Evolutionary conservation across 345 rosid genomes (phyloP).

Genomic region (Populus nigra): DNA sequence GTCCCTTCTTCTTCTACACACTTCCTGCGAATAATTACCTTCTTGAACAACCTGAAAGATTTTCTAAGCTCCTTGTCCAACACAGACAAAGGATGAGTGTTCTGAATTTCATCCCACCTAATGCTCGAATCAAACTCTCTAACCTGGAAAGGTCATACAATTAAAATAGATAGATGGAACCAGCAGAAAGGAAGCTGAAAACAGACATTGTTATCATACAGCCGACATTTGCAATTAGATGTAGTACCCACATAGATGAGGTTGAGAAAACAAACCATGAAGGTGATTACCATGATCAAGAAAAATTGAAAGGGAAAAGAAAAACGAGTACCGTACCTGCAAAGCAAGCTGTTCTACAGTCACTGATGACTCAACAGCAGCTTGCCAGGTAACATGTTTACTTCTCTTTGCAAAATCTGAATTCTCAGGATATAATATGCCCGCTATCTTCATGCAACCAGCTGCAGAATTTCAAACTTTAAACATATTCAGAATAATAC

Average conservation of each 20-base stretch:
- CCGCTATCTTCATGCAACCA: conserved; percentile 66
- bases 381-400: conserved; percentile 75
- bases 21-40: conserved; percentile 78
- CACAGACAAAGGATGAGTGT: conserved; percentile 48
- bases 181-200: not conserved
- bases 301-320: not conserved
- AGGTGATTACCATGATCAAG: not conserved
- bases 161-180: conserved; percentile 7
- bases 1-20: conserved; percentile 47
- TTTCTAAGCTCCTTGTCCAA: conserved; percentile 72
- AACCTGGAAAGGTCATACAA: conserved; percentile 52
- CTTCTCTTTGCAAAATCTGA: conserved; percentile 85
- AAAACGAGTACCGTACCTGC: conserved; percentile 47
- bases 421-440: conserved; percentile 79
- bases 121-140: conserved; percentile 78
- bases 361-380: conserved; percentile 84
- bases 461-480: conserved; percentile 59
- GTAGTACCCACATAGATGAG: not conserved
- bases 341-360: conserved; percentile 83
- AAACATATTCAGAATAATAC: conserved; percentile 41
- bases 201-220: not conserved
- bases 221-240: not conserved
- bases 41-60: conserved; percentile 78
- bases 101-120: conserved; percentile 88
- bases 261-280: not conserved